Percentiles rank a stretch among this genome's conserved stretches.
Conservation (phyloP, 2,329 filamentous ascomycete genomes). For the Neofusicoccum kwambonambiense region DNA sequence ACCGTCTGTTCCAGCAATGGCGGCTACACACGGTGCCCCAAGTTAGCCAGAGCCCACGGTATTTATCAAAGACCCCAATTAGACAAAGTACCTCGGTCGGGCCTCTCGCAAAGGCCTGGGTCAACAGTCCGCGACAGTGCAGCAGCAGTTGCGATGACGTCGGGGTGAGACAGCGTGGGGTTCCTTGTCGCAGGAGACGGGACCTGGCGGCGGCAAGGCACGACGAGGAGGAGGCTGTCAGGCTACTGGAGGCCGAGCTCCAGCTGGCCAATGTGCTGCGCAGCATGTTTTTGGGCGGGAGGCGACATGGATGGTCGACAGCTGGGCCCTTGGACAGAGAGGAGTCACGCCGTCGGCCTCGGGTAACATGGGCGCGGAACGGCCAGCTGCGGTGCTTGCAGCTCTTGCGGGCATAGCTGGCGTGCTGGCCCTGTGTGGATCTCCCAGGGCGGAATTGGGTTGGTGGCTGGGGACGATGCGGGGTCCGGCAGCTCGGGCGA, state of each 20-base stretch:
- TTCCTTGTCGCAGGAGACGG: background rate
- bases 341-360: background rate
- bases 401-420: too few species aligned
- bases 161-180: background rate
- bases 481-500: background rate
- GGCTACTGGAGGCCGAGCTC: background rate
- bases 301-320: constrained; percentile 1
- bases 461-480: background rate
- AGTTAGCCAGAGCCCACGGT: background rate
- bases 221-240: background rate
- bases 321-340: background rate
- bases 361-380: background rate
- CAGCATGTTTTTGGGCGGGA: background rate
- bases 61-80: background rate
- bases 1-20: constrained; percentile 67
- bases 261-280: background rate
- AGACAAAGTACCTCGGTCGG: constrained; percentile 32
- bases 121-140: constrained; percentile 25
- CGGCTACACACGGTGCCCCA: constrained; percentile 48
- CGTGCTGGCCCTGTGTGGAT: background rate
- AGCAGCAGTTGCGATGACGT: background rate
- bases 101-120: constrained; percentile 32
- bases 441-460: background rate
- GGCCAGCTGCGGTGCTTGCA: background rate
- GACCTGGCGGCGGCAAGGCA: background rate